A percentile compares a stretch with the other conserved stretches of the same genome.
phyloP scores from a whole-genome alignment of 768 basidiomycete genomes.

The Lactifluus pinguis region DNA sequence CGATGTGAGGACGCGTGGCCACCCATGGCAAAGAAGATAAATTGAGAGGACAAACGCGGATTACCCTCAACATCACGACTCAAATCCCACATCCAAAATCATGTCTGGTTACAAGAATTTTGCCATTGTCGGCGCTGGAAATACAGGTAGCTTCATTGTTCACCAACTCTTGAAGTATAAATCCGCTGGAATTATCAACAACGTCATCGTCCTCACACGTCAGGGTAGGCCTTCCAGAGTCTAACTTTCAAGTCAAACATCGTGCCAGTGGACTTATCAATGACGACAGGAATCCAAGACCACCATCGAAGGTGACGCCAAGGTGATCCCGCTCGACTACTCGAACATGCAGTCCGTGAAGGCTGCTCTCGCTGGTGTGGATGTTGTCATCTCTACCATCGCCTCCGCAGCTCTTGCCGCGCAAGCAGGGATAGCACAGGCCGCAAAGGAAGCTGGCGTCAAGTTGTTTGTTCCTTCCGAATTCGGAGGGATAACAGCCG shows the following conservation, averaged over 20 bases:
- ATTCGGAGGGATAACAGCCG: no score
- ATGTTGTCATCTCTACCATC: slow-evolving; percentile 1
- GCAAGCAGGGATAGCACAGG: slow-evolving; percentile 19
- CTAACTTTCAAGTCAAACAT: no score
- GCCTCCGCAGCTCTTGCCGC: not conserved
- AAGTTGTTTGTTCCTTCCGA: slow-evolving; percentile 19
- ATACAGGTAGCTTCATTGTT: no score
- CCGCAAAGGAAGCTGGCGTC: slow-evolving; percentile 24
- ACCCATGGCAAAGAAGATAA: no score
- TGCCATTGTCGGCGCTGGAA: no score
- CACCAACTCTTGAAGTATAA: slow-evolving; percentile 5
- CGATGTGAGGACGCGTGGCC: no score
- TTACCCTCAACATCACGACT: no score
- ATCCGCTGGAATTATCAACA: not conserved
- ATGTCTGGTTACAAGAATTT: no score
- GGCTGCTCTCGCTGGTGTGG: not conserved
- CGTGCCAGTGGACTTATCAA: no score
- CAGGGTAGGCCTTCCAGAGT: not conserved
- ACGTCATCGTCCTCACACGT: slow-evolving; percentile 13
- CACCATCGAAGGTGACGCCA: not conserved
- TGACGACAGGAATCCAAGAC: not conserved
- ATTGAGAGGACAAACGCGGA: no score
- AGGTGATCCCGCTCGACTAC: not conserved
- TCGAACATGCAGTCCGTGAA: not conserved
- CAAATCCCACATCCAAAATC: no score